These are phyloP conservation scores for Trifolium subterraneum DNA, from an alignment of 306 rosid genomes.

Conservation along the genomic window DNA sequence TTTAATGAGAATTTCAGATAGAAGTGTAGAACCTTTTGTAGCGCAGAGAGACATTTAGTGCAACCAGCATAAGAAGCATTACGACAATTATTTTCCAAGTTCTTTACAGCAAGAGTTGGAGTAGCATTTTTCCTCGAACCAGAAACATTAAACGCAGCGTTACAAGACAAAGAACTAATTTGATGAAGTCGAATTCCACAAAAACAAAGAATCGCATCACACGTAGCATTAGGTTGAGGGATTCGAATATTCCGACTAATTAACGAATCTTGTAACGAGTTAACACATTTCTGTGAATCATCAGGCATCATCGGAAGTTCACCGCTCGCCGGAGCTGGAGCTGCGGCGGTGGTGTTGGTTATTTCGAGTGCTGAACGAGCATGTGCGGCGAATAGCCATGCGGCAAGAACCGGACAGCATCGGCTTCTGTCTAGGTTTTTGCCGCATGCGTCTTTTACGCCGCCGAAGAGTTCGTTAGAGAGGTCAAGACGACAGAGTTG, in stretches of 20 bases:
- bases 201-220: constrained; percentile 89
- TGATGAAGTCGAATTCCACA: constrained; percentile 95
- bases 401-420: constrained; percentile 95
- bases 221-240: constrained; percentile 87
- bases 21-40: constrained; percentile 65
- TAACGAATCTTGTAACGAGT: constrained; percentile 81
- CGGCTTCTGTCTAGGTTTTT: constrained; percentile 89
- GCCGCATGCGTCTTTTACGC: constrained; percentile 90
- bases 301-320: constrained; percentile 96
- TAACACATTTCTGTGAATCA: constrained; percentile 94
- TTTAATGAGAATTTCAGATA: not conserved
- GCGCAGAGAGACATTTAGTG: constrained; percentile 81
- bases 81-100: constrained; percentile 73
- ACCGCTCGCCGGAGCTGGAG: constrained; percentile 52
- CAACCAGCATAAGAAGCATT: constrained; percentile 91
- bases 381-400: constrained; percentile 98
- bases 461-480: constrained; percentile 96
- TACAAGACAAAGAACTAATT: constrained; percentile 76
- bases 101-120: constrained; percentile 74
- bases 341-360: constrained; percentile 32
- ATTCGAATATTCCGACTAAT: constrained; percentile 67
- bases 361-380: constrained; percentile 78
- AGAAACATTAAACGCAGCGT: constrained; percentile 80
- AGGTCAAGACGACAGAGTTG: constrained; percentile 83
- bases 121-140: constrained; percentile 64